These are phyloP conservation scores for Apiospora aurea DNA, from an alignment of 2,329 filamentous ascomycete genomes.

Conservation along the genomic window DNA sequence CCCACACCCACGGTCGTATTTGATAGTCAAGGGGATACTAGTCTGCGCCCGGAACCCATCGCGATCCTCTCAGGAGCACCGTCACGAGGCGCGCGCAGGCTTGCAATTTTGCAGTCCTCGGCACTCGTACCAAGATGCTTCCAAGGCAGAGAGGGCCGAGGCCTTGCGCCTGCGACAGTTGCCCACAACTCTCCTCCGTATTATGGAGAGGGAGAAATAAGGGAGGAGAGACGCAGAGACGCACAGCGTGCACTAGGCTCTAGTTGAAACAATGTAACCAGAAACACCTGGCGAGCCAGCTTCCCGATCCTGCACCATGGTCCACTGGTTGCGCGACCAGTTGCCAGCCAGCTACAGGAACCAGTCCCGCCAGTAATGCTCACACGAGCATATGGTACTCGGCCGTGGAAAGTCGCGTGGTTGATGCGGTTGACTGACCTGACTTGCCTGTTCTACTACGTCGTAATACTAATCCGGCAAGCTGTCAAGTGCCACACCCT, in stretches of 20 bases:
- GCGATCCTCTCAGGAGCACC: background rate
- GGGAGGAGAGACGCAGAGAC: background rate
- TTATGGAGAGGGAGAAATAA: background rate
- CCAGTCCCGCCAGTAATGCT: background rate
- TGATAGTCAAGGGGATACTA: background rate
- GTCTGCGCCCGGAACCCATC: background rate
- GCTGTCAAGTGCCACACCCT: background rate
- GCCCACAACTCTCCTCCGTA: background rate
- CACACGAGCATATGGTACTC: background rate
- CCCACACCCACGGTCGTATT: background rate
- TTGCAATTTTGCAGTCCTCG: background rate
- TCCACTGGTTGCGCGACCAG: background rate
- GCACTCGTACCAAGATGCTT: background rate
- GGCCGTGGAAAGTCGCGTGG: background rate
- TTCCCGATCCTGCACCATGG: background rate
- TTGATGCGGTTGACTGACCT: background rate
- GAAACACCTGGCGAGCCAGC: constrained; percentile 2
- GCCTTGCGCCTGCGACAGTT: background rate
- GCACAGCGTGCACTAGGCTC: background rate
- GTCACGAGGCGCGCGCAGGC: background rate
- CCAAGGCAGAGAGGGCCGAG: constrained; percentile 2
- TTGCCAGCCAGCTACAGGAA: too few species aligned
- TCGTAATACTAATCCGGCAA: background rate
- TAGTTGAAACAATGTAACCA: background rate
- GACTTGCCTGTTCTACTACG: background rate